phyloP scores from a whole-genome alignment of 2,329 filamentous ascomycete species.

The Lachnellula hyalina region DNA sequence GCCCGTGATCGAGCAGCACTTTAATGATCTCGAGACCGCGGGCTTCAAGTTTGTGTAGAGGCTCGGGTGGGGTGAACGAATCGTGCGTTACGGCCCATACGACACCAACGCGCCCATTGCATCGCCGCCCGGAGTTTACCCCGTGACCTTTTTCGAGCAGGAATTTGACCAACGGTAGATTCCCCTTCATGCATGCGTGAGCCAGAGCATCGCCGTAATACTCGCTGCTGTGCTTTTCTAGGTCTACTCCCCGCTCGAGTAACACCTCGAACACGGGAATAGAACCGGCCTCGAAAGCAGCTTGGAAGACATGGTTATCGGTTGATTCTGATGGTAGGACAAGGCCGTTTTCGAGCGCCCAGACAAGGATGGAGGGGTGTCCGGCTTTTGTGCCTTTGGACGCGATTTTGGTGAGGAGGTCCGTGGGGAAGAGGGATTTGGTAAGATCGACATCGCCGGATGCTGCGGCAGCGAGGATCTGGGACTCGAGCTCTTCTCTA shows the following conservation, averaged over 20 bases:
- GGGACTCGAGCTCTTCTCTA: neutral
- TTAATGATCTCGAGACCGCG: neutral
- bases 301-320: neutral
- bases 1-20: neutral
- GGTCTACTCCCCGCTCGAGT: neutral
- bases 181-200: neutral
- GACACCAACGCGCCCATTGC: neutral
- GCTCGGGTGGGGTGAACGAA: neutral
- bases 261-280: neutral
- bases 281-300: neutral
- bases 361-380: neutral
- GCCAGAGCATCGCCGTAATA: neutral
- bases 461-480: neutral
- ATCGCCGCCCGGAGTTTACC: neutral
- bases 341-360: neutral
- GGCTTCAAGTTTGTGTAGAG: no score
- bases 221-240: neutral
- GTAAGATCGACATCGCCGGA: neutral
- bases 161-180: neutral
- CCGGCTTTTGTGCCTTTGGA: neutral
- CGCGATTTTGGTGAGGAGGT: neutral
- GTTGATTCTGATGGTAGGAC: neutral
- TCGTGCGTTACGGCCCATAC: neutral
- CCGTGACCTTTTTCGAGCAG: slow-evolving; percentile 1
- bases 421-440: neutral